phyloP scores from a whole-genome alignment of 192 early-diverging fungal species.

The Polychytrium aggregatum region DNA sequence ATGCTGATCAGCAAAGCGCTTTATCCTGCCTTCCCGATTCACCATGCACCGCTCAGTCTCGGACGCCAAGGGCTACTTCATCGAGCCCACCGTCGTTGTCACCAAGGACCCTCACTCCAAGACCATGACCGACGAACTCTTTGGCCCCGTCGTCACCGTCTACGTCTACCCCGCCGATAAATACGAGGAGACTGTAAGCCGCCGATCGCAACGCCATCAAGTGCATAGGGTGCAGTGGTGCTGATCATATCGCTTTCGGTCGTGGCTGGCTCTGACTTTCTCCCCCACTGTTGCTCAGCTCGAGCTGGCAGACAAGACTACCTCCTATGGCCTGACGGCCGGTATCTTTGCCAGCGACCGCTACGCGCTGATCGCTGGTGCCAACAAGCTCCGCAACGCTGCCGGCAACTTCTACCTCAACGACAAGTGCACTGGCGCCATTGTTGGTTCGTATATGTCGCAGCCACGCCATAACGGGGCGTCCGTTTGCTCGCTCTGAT shows the following conservation, averaged over 20 bases:
- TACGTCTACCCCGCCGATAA: constrained; percentile 80
- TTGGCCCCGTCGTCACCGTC: constrained; percentile 90
- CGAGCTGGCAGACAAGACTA: constrained; percentile 65
- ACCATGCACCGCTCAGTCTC: neutral
- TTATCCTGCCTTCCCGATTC: neutral
- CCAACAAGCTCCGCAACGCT: constrained; percentile 70
- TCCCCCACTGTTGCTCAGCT: constrained; percentile 27
- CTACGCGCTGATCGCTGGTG: constrained; percentile 56
- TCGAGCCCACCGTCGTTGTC: constrained; percentile 83
- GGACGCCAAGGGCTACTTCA: constrained; percentile 75
- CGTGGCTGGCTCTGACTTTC: neutral
- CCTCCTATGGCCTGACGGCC: constrained; percentile 81
- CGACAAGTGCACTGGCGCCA: constrained; percentile 96
- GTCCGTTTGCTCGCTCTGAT: neutral
- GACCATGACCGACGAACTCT: constrained; percentile 93
- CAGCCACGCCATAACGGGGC: neutral
- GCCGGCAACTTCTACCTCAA: constrained; percentile 99
- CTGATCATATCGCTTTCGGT: no score
- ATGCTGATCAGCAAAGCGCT: neutral
- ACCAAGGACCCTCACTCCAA: constrained; percentile 72
- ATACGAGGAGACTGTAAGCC: constrained; percentile 48
- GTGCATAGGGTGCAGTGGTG: neutral
- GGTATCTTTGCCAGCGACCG: constrained; percentile 75
- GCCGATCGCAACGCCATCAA: neutral
- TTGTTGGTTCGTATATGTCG: constrained; percentile 46